phyloP scores from a whole-genome alignment of 1,139 yeast species.

The Zhuliangozyma parablackwelliae region DNA sequence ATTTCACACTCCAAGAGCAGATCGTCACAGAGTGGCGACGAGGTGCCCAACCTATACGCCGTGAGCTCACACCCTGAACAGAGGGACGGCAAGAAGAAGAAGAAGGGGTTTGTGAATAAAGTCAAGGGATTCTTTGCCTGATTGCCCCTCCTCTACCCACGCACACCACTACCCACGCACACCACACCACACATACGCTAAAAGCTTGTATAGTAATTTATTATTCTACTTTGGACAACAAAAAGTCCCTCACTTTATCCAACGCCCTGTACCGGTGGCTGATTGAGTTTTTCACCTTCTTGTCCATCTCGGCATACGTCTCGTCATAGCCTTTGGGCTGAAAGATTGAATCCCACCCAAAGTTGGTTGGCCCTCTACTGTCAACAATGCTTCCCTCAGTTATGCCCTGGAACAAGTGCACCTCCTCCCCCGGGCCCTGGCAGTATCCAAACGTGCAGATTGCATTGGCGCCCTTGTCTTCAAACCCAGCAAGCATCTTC shows the following conservation, averaged over 20 bases:
- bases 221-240: slow-evolving; percentile 19
- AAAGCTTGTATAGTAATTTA: neutral
- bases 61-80: slow-evolving; percentile 22
- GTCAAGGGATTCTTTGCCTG: slow-evolving; percentile 24
- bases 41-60: slow-evolving; percentile 18
- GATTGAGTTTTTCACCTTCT: slow-evolving; percentile 66
- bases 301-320: slow-evolving; percentile 93
- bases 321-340: slow-evolving; percentile 65
- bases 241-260: slow-evolving; percentile 59
- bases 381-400: slow-evolving; percentile 77
- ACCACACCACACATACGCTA: too few relatives aligned
- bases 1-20: slow-evolving; percentile 14
- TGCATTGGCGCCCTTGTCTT: slow-evolving; percentile 82
- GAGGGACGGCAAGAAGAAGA: slow-evolving; percentile 13
- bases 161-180: neutral
- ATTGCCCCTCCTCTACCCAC: neutral
- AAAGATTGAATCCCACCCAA: slow-evolving; percentile 95
- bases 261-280: slow-evolving; percentile 88
- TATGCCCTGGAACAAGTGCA: slow-evolving; percentile 75
- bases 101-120: slow-evolving; percentile 29
- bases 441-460: slow-evolving; percentile 91
- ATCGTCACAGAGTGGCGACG: slow-evolving; percentile 5
- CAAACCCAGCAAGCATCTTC: slow-evolving; percentile 73
- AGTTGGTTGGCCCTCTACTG: slow-evolving; percentile 71
- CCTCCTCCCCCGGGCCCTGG: slow-evolving; percentile 72